Conservation (phyloP, 2,329 filamentous ascomycete genomes). For the Xylariaceae sp. region DNA sequence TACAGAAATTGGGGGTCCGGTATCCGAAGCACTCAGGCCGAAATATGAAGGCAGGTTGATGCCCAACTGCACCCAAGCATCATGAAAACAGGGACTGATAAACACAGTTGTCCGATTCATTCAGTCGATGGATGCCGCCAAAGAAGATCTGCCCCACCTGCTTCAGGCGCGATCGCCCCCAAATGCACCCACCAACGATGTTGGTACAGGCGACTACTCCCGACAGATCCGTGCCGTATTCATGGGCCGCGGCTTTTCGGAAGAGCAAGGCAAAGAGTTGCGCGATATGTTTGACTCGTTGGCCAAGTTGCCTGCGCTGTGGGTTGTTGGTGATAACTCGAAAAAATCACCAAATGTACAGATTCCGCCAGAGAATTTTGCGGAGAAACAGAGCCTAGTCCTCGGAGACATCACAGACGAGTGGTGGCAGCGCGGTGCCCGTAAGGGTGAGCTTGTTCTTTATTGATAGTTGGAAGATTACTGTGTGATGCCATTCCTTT, state of each 20-base stretch:
- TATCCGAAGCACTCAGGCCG: conserved; percentile 14
- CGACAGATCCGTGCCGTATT: conserved; percentile 11
- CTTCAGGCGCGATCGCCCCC: conserved; percentile 10
- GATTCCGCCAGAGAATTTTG: conserved; percentile 5
- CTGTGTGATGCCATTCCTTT: too few species aligned
- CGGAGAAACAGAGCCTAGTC: background rate
- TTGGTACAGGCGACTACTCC: conserved; percentile 9
- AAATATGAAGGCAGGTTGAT: conserved; percentile 16
- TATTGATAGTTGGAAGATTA: conserved; percentile 2
- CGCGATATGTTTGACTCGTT: background rate
- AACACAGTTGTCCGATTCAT: conserved; percentile 16
- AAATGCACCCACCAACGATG: conserved; percentile 6
- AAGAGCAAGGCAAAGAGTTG: conserved; percentile 11
- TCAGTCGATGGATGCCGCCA: conserved; percentile 8
- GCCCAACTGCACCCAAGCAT: background rate
- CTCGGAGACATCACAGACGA: conserved; percentile 2
- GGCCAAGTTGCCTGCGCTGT: conserved; percentile 1
- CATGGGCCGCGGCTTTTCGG: conserved; percentile 18
- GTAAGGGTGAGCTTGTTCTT: conserved; percentile 3
- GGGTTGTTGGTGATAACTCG: conserved; percentile 9
- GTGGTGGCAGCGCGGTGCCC: conserved; percentile 4
- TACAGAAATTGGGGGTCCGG: conserved; percentile 12
- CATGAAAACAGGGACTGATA: background rate
- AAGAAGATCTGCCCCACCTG: conserved; percentile 15
- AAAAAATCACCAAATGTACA: background rate